A percentile compares a stretch with the other conserved stretches of the same genome.
phyloP scores from a whole-genome alignment of 345 rosid genomes.

The Salix arbutifolia region DNA sequence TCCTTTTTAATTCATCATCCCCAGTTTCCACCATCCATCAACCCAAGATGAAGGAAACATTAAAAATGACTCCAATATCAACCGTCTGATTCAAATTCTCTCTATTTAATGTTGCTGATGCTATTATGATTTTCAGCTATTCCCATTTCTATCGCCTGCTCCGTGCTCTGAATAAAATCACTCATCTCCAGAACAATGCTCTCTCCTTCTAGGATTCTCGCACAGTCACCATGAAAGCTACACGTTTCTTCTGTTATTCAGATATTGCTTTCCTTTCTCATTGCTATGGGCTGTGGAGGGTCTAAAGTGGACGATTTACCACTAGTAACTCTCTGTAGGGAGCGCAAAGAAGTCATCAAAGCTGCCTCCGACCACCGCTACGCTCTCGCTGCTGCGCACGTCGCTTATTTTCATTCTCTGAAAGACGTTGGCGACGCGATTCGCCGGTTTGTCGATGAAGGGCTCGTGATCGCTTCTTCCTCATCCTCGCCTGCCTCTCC shows the following conservation, averaged over 20 bases:
- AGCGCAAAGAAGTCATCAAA: conserved; percentile 63
- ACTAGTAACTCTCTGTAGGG: conserved; percentile 68
- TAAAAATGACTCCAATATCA: conserved; percentile 11
- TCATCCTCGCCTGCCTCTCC: conserved; percentile 55
- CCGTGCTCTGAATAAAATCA: neutral
- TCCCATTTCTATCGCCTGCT: neutral
- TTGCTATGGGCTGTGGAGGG: conserved; percentile 83
- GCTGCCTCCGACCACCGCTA: conserved; percentile 67
- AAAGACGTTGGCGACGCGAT: conserved; percentile 74
- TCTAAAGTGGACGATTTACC: conserved; percentile 79
- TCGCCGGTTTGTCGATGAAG: conserved; percentile 75
- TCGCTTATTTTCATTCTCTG: conserved; percentile 65
- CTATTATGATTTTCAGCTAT: neutral
- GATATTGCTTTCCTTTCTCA: neutral
- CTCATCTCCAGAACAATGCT: neutral
- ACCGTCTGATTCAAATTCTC: conserved; percentile 35
- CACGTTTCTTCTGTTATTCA: neutral
- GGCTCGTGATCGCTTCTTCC: conserved; percentile 49
- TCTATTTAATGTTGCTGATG: neutral
- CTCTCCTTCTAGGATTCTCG: neutral
- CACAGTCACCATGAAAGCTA: conserved; percentile 13
- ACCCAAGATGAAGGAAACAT: neutral
- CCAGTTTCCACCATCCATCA: conserved; percentile 14
- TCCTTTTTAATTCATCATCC: conserved; percentile 6
- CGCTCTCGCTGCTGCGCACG: conserved; percentile 88